These are phyloP conservation scores for Malassezia restricta DNA, from an alignment of 1,284 basidiomycete genomes.

Conservation along the genomic window DNA sequence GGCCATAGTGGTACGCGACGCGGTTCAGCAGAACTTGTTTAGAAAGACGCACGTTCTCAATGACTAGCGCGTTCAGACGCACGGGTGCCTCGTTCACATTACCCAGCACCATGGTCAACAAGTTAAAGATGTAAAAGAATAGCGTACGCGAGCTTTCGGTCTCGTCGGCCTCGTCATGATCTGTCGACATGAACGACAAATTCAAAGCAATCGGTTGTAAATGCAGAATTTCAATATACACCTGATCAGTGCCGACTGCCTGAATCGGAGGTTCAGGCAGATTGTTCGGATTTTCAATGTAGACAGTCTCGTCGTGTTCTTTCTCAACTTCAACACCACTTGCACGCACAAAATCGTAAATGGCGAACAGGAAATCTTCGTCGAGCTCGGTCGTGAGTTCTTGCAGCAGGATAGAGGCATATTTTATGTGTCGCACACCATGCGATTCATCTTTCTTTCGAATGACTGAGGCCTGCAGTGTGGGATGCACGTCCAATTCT, in stretches of 20 bases:
- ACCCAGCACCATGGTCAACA: slow-evolving; percentile 89
- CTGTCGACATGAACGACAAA: slow-evolving; percentile 92
- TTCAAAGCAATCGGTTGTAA: slow-evolving; percentile 86
- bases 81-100: slow-evolving; percentile 96
- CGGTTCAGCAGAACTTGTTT: slow-evolving; percentile 71
- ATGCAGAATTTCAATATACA: slow-evolving; percentile 96
- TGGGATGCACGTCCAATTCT: slow-evolving; percentile 69
- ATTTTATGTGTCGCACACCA: slow-evolving; percentile 92
- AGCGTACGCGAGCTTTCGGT: slow-evolving; percentile 56
- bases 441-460: slow-evolving; percentile 78
- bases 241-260: slow-evolving; percentile 50
- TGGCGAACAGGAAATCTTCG: slow-evolving; percentile 85
- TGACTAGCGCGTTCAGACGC: slow-evolving; percentile 81
- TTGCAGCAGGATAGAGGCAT: slow-evolving; percentile 85
- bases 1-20: slow-evolving; percentile 81
- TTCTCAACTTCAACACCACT: slow-evolving; percentile 18
- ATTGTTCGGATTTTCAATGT: slow-evolving; percentile 63
- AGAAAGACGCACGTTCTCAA: slow-evolving; percentile 86
- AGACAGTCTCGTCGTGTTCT: slow-evolving; percentile 45
- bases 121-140: slow-evolving; percentile 82
- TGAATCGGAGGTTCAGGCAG: slow-evolving; percentile 66
- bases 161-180: slow-evolving; percentile 79
- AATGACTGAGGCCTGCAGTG: slow-evolving; percentile 74
- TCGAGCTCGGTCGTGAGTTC: slow-evolving; percentile 90
- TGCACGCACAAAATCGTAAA: slow-evolving; percentile 83